Evolutionary conservation across 192 early-diverging fungal genomes (phyloP).

Genomic region (Entophlyctis luteolus): DNA sequence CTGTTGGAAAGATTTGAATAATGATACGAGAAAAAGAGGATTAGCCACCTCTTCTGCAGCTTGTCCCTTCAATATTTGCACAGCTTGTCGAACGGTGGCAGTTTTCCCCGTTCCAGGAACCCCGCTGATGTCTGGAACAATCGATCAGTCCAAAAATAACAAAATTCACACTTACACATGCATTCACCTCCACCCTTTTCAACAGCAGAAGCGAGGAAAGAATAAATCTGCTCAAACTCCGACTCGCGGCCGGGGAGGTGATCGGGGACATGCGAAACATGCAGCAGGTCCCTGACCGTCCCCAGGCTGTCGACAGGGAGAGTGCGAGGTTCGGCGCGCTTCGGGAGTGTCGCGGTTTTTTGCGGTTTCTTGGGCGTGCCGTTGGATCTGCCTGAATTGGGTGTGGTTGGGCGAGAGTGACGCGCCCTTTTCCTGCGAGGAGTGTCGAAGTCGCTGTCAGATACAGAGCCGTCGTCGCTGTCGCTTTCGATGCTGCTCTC

Average conservation of each 20-base stretch:
- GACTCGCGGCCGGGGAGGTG: constrained; percentile 89
- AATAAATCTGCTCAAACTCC: constrained; percentile 80
- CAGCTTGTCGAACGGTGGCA: constrained; percentile 82
- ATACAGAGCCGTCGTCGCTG: not conserved
- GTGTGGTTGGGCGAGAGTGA: not conserved
- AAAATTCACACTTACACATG: constrained; percentile 61
- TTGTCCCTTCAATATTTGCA: constrained; percentile 64
- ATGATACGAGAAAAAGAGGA: not conserved
- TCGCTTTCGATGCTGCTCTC: not conserved
- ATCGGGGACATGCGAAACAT: constrained; percentile 85
- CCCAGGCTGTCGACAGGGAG: constrained; percentile 16
- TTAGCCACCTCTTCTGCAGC: constrained; percentile 51
- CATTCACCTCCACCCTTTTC: constrained; percentile 79
- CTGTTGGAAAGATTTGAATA: not conserved
- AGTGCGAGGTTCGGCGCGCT: not conserved
- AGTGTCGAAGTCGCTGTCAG: not conserved
- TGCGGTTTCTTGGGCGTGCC: not conserved
- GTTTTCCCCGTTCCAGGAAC: constrained; percentile 98
- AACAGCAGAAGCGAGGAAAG: constrained; percentile 71
- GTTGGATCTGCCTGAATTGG: not conserved
- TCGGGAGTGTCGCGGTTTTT: not conserved
- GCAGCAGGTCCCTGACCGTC: constrained; percentile 69
- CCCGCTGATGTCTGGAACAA: constrained; percentile 76
- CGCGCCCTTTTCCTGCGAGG: not conserved
- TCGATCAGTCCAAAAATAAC: not conserved